Conservation (phyloP, 352 stramenopile species). For the Peronospora tabacina region DNA sequence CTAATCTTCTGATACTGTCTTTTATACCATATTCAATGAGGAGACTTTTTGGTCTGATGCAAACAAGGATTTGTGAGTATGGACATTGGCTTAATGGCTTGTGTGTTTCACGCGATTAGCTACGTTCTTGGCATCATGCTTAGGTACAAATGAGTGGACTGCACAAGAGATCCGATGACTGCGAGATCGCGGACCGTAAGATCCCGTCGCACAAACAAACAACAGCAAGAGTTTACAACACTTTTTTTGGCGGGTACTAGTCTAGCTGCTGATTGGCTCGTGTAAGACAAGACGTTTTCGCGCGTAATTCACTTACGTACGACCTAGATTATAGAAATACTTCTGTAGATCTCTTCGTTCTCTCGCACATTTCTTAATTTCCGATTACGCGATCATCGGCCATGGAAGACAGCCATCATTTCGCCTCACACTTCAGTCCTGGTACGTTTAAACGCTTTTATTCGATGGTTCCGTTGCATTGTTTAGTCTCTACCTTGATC, state of each 20-base stretch:
- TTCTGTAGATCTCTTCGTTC: background rate
- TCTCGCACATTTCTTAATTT: background rate
- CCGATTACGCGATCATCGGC: slow-evolving; percentile 19
- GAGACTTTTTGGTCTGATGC: slow-evolving; percentile 24
- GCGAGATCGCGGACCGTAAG: slow-evolving; percentile 37
- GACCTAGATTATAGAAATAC: background rate
- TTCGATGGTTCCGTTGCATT: background rate
- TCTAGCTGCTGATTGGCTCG: slow-evolving; percentile 10
- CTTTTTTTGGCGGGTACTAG: slow-evolving; percentile 27
- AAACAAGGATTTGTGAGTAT: no score
- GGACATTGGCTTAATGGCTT: no score
- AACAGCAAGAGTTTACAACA: no score
- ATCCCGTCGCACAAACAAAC: no score
- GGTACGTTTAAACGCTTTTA: slow-evolving; percentile 15
- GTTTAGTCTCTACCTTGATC: slow-evolving; percentile 1
- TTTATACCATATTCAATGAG: slow-evolving; percentile 62
- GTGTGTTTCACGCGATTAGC: no score
- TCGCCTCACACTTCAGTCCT: slow-evolving; percentile 12
- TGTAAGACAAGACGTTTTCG: slow-evolving; percentile 26
- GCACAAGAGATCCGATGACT: slow-evolving; percentile 51
- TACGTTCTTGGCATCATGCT: slow-evolving; percentile 32
- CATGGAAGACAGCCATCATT: slow-evolving; percentile 29
- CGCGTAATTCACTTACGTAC: slow-evolving; percentile 28
- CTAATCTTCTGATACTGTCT: slow-evolving; percentile 57
- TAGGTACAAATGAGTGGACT: slow-evolving; percentile 73